Evolutionary conservation across 2,329 filamentous ascomycete species (phyloP), one percentile per base, ranked within the genome.

Genomic region (Scopulariopsis brevicaulis): DNA sequence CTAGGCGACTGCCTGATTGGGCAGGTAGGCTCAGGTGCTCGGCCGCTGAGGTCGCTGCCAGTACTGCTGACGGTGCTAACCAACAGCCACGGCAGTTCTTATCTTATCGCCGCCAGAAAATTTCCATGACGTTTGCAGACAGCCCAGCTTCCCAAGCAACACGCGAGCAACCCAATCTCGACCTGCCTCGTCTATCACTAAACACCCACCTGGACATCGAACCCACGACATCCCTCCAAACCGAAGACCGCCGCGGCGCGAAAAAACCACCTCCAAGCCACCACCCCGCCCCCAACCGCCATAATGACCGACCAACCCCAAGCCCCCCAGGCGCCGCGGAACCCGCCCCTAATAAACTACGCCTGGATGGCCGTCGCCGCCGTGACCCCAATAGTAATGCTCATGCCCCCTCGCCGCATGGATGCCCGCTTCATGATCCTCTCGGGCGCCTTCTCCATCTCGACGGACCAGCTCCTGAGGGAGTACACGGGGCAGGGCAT

Each of bases 401-500:
- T 75, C 51, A 71, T 81, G 25, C 80, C 80, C 20, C 79, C 79
- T 51, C 75, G 79, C 56, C 74, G 73, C 51, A 66, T 79, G 55
- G 77, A 81, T 66, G 59, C 79, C 55, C 79, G 80, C 59, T 74
- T 76, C 66, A 64, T 75, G 54, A 67, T 80, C 57, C 77, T 84
- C 55, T 73, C 73, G 59, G 72, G 72, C 59, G 74, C 74, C 59
- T 75, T 79, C 63, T 76, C 80, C 34, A 74, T 79, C 62, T 76
- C 77, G 58, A 77, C 78, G 59, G 80, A 80, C 67, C 78, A 80
- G 68, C 77, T 84, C 48, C 73, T 73, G 54, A 74, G 77, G 68
- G 79, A 82, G 68, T 83, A 78, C 69, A 82, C 75, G 15, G 81
- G 81, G 55, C 72, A 72, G 55, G 81, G 79, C 32, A 74, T 83